Evolutionary conservation across 139 green algal genomes (phyloP), one percentile per base, ranked within the genome.

Genomic region (Haematococcus sp.): DNA sequence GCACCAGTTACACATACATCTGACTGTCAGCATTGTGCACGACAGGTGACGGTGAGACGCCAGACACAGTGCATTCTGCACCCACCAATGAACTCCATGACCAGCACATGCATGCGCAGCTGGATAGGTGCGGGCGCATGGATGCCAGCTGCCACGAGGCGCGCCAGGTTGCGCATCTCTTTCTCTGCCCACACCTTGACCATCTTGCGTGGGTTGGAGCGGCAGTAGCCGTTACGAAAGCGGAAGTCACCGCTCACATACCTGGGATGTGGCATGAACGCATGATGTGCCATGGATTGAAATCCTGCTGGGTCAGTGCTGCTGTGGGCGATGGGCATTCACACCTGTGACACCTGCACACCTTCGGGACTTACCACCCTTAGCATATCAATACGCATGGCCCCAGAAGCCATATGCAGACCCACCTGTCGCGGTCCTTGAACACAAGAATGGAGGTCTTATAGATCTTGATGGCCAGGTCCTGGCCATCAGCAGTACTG

Each of bases 371-470:
- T n/a, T n/a, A n/a, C n/a, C 7, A 49, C 40, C 7, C 40, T 49
- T 49, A 19, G 40, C 40, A 49, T 19, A 19, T 7, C 7, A 49
- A 11, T 7, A 49, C 7, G 40, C 7, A 11, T 7, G 40, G 7
- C 40, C 40, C 7, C 7, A 49, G 40, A 49, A 7, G 11, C 40
- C 40, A 49, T 11, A 49, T n/a, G n/a, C n/a, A n/a, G 11, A 11
- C 73, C 27, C 76, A 94, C 90, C 92, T 85, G 79, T 97, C 90
- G 4, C 93, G 78, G 76, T 97, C 93, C 63, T 96, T 97, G 80
- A 99, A 99, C 1, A 97, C 94, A 20, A 99, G 86, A 67, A 99
- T 98, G 32, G 92, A 96, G 0, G 96, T 99, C 85, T 99, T 99
- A 86, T 97, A 99, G 34, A 99, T 88, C 78, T 98, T 98, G 76